phyloP scores from a whole-genome alignment of 345 rosid genomes.

The Hypericum perforatum region DNA sequence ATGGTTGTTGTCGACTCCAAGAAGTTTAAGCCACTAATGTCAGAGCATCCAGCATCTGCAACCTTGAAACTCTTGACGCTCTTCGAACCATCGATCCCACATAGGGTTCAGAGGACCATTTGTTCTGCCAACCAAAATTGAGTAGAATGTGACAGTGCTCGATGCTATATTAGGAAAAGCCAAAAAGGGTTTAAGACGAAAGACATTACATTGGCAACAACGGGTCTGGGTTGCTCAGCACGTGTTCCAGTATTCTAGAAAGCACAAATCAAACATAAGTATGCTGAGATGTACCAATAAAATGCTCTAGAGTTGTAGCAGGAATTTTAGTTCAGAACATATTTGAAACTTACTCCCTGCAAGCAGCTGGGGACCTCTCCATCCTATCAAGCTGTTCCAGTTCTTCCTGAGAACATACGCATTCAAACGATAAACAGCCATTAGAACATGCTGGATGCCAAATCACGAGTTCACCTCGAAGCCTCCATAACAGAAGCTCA shows the following conservation, averaged over 20 bases:
- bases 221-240: slow-evolving; percentile 58
- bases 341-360: slow-evolving; percentile 48
- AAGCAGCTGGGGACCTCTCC: slow-evolving; percentile 58
- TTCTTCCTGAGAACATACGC: slow-evolving; percentile 47
- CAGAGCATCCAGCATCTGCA: slow-evolving; percentile 72
- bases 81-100: slow-evolving; percentile 96
- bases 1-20: too few relatives aligned
- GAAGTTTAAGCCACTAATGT: slow-evolving; percentile 18
- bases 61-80: slow-evolving; percentile 47
- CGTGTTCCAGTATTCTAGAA: slow-evolving; percentile 46
- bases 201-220: slow-evolving; percentile 53
- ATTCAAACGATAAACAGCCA: neutral
- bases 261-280: slow-evolving; percentile 8
- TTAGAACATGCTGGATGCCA: neutral
- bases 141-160: neutral
- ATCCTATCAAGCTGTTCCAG: slow-evolving; percentile 62
- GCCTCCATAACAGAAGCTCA: too few relatives aligned
- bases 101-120: slow-evolving; percentile 43
- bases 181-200: neutral
- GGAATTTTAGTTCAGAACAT: neutral
- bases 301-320: neutral
- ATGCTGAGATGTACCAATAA: neutral
- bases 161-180: neutral
- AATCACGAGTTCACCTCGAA: too few relatives aligned
- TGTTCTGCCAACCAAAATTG: slow-evolving; percentile 41